A percentile compares a stretch with the other conserved stretches of the same genome.
These are phyloP conservation scores for Rhodosporidiobolus odoratus DNA, from an alignment of 768 basidiomycete genomes.

Conservation along the genomic window DNA sequence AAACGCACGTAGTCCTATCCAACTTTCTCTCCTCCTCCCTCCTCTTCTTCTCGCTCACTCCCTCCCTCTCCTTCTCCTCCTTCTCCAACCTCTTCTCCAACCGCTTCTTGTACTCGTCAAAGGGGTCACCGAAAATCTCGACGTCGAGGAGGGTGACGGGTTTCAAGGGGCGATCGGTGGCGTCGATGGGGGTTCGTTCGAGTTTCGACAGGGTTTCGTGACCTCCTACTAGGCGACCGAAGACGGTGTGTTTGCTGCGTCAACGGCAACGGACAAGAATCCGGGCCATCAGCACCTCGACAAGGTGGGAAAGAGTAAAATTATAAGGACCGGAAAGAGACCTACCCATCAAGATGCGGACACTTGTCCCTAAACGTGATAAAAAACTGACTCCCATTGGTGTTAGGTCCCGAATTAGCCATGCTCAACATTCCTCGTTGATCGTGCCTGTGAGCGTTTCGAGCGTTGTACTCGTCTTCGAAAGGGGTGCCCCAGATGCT, in stretches of 20 bases:
- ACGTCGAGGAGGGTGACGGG: constrained; percentile 55
- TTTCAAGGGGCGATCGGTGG: constrained; percentile 80
- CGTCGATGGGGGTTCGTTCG: constrained; percentile 74
- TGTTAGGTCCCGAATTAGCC: constrained; percentile 89
- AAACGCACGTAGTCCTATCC: constrained; percentile 51
- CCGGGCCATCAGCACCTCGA: neutral
- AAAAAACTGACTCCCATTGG: constrained; percentile 88
- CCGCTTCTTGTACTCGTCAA: constrained; percentile 82
- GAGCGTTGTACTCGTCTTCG: constrained; percentile 84
- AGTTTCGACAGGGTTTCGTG: constrained; percentile 80
- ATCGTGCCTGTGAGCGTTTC: constrained; percentile 62
- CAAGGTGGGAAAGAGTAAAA: neutral
- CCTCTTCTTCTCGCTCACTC: constrained; percentile 19
- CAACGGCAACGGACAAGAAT: neutral
- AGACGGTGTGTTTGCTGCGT: constrained; percentile 55
- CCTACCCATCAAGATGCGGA: constrained; percentile 78
- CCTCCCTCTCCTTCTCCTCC: constrained; percentile 52
- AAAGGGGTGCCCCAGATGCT: constrained; percentile 94
- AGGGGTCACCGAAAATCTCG: constrained; percentile 60
- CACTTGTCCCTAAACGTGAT: constrained; percentile 71
- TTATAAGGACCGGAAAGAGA: constrained; percentile 54
- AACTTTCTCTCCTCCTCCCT: constrained; percentile 47
- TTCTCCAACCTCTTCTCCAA: constrained; percentile 54
- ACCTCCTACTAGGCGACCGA: constrained; percentile 93
- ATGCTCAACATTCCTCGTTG: constrained; percentile 78